Percentiles rank a stretch among this genome's conserved stretches.
Evolutionary conservation across 495 filamentous ascomycete species (phyloP).

Genomic region (Daldinia grandis): DNA sequence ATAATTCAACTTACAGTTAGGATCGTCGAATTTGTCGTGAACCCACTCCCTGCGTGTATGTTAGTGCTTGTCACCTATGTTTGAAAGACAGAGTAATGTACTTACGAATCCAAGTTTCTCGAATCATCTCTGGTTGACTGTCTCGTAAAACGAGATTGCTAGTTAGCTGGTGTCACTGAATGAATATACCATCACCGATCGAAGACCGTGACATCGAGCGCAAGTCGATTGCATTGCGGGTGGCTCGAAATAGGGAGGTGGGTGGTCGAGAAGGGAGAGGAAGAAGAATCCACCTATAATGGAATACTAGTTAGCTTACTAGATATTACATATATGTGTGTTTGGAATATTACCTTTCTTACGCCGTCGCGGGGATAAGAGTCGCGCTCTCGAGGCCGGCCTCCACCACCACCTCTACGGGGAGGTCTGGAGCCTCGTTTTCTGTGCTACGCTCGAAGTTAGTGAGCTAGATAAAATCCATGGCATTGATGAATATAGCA

Average conservation of each 20-base stretch:
- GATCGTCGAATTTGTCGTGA: conserved; percentile 84
- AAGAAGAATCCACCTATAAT: conserved; percentile 45
- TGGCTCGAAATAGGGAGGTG: conserved; percentile 35
- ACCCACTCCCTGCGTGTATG: conserved; percentile 77
- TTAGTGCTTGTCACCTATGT: conserved; percentile 10
- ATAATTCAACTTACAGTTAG: conserved; percentile 48
- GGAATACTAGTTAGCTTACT: background rate
- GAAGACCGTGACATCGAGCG: conserved; percentile 48
- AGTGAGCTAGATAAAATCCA: background rate
- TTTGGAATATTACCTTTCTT: conserved; percentile 70
- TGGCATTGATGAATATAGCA: background rate
- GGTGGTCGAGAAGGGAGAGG: conserved; percentile 45
- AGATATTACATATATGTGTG: background rate
- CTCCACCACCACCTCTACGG: conserved; percentile 51
- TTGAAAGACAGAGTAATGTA: conserved; percentile 15
- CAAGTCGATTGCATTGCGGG: conserved; percentile 37
- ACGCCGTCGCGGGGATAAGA: conserved; percentile 77
- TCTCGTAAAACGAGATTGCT: conserved; percentile 59
- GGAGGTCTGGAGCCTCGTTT: conserved; percentile 43
- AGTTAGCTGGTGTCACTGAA: conserved; percentile 66
- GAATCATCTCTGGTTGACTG: conserved; percentile 65
- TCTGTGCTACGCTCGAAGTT: conserved; percentile 35
- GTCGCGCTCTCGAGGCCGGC: conserved; percentile 63
- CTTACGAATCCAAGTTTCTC: conserved; percentile 65
- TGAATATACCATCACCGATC: conserved; percentile 56